A percentile compares a stretch with the other conserved stretches of the same genome.
Evolutionary conservation across 2,329 filamentous ascomycete genomes (phyloP).

Genomic region (Dactylella cylindrospora): DNA sequence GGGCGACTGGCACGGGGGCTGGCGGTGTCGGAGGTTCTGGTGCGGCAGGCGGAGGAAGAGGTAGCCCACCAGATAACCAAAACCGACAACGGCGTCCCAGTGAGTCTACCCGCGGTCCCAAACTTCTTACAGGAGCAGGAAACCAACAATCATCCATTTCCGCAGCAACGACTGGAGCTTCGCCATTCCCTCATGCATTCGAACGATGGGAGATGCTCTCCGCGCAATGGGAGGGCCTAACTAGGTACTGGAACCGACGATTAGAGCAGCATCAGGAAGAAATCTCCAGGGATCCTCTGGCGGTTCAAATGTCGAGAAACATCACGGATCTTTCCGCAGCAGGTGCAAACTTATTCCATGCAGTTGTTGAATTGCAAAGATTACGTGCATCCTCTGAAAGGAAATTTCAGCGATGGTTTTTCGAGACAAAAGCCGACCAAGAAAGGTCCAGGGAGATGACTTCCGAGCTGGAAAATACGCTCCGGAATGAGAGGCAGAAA

Average conservation of each 20-base stretch:
- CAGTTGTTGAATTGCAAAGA: conserved; percentile 91
- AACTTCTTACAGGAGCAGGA: conserved; percentile 46
- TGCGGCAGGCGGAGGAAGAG: conserved; percentile 50
- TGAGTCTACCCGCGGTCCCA: conserved; percentile 44
- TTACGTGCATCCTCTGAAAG: conserved; percentile 91
- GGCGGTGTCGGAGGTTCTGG: conserved; percentile 44
- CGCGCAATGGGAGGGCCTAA: conserved; percentile 96
- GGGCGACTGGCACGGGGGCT: conserved; percentile 39
- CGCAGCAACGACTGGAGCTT: conserved; percentile 50
- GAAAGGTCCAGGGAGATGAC: conserved; percentile 82
- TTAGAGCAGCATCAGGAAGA: conserved; percentile 88
- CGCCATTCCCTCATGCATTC: conserved; percentile 84
- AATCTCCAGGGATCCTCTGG: conserved; percentile 76
- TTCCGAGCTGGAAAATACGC: conserved; percentile 71
- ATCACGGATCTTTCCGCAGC: conserved; percentile 97
- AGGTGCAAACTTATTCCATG: conserved; percentile 94
- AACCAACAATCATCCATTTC: conserved; percentile 41
- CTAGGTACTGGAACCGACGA: conserved; percentile 93
- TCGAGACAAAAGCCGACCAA: conserved; percentile 84
- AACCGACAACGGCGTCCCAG: conserved; percentile 50
- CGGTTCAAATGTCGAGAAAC: conserved; percentile 84
- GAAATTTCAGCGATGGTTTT: conserved; percentile 98
- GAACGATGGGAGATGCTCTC: conserved; percentile 96
- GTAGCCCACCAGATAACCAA: conserved; percentile 41
- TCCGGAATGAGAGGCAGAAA: conserved; percentile 73